phyloP scores from a whole-genome alignment of 2,329 filamentous ascomycete species.

The Cercospora berteroae region DNA sequence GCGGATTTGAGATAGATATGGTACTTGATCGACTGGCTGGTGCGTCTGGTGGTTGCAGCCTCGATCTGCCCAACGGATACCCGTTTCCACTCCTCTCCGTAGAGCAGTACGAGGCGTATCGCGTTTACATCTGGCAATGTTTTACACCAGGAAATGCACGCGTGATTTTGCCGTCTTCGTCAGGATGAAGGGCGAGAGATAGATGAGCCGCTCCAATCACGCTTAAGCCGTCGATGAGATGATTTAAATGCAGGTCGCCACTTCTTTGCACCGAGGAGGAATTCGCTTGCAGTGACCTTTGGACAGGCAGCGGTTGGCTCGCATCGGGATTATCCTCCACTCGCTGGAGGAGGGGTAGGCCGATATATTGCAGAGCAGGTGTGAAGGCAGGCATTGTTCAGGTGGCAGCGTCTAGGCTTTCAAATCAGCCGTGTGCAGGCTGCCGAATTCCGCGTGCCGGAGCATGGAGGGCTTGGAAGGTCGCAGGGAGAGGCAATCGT shows the following conservation, averaged over 20 bases:
- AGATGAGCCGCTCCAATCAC: not conserved
- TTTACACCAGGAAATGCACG: not conserved
- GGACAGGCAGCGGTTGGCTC: not conserved
- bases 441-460: conserved; percentile 10
- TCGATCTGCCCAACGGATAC: not conserved
- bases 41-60: not conserved
- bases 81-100: not conserved
- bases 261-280: not conserved
- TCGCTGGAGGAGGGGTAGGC: not conserved
- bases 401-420: not conserved
- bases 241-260: not conserved
- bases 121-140: not conserved
- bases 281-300: conserved; percentile 2
- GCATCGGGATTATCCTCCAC: not conserved
- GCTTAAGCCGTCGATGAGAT: not conserved
- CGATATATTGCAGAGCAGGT: not conserved
- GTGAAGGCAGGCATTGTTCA: not conserved
- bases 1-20: not conserved
- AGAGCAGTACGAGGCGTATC: not conserved
- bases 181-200: not conserved
- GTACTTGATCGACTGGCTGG: not conserved
- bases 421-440: conserved; percentile 5
- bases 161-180: not conserved
- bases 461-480: not conserved
- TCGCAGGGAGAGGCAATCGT: not conserved